Conservation (phyloP, 1,284 basidiomycete genomes). For the Xerocomus subilludens region DNA sequence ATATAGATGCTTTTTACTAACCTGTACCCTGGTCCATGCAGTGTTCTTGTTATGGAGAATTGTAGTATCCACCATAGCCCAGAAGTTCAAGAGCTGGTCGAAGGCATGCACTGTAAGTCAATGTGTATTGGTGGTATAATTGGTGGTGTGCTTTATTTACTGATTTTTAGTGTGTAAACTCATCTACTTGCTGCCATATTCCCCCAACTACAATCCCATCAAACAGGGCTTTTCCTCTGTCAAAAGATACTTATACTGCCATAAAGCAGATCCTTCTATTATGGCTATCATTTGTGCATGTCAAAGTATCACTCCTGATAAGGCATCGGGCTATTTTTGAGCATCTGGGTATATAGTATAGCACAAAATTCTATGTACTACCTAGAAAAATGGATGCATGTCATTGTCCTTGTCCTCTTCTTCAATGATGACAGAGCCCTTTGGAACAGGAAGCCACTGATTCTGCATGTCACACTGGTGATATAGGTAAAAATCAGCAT, state of each 20-base stretch:
- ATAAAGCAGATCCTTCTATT: neutral
- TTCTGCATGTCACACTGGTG: too few relatives aligned
- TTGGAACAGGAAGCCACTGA: too few relatives aligned
- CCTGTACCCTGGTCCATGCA: too few relatives aligned
- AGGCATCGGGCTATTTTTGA: constrained; percentile 8
- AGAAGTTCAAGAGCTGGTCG: neutral
- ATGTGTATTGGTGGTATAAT: too few relatives aligned
- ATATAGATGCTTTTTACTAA: neutral
- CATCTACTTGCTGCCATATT: neutral
- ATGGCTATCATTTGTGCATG: neutral
- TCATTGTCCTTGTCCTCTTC: too few relatives aligned
- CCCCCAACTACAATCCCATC: neutral
- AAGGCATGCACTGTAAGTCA: neutral
- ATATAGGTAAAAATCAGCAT: too few relatives aligned
- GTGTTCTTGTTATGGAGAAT: too few relatives aligned
- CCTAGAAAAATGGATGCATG: too few relatives aligned
- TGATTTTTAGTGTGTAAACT: neutral
- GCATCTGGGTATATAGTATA: neutral
- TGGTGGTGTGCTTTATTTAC: neutral
- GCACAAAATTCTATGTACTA: neutral
- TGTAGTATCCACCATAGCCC: neutral
- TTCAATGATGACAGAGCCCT: too few relatives aligned
- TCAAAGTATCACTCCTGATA: constrained; percentile 6
- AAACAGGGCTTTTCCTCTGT: neutral
- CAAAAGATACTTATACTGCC: neutral